A percentile compares a stretch with the other conserved stretches of the same genome.
These are phyloP conservation scores for Arthrobotrys sinensis DNA, from an alignment of 2,329 filamentous ascomycete genomes.

Conservation along the genomic window DNA sequence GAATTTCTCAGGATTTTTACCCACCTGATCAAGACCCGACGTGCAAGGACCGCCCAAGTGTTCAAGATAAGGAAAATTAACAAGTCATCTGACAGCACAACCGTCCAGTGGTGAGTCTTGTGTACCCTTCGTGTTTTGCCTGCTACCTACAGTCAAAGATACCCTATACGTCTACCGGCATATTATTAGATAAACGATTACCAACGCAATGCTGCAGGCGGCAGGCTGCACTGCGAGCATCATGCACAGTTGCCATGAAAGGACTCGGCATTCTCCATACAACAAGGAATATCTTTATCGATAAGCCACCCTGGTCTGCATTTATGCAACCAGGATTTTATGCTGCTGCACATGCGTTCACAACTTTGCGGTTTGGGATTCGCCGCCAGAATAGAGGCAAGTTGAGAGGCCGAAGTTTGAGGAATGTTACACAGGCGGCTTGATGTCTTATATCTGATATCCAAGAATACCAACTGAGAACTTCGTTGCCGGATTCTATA, in stretches of 20 bases:
- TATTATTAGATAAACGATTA: conserved; percentile 48
- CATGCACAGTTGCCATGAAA: conserved; percentile 29
- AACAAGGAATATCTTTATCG: conserved; percentile 27
- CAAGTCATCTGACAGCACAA: conserved; percentile 37
- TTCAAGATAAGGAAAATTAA: conserved; percentile 31
- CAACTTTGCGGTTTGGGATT: conserved; percentile 20
- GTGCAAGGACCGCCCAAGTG: conserved; percentile 7
- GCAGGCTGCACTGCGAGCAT: conserved; percentile 30
- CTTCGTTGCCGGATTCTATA: background rate
- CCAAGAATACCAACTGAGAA: background rate
- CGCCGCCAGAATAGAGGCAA: background rate
- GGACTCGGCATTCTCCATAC: background rate
- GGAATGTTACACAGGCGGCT: conserved; percentile 29
- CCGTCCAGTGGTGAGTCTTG: conserved; percentile 6
- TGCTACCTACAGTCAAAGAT: conserved; percentile 8
- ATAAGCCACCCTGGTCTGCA: conserved; percentile 41
- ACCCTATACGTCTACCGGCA: conserved; percentile 27
- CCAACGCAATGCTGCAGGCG: conserved; percentile 57
- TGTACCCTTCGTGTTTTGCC: conserved; percentile 6
- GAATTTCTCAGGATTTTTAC: conserved; percentile 18
- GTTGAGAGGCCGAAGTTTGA: conserved; percentile 1
- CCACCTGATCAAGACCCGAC: conserved; percentile 11
- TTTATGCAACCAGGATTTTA: conserved; percentile 27
- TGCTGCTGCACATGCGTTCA: conserved; percentile 19
- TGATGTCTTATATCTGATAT: background rate